A percentile compares a stretch with the other conserved stretches of the same genome.
These are phyloP conservation scores for Schizochytrium sp. DNA, from an alignment of 108 stramenopile genomes.

Conservation along the genomic window DNA sequence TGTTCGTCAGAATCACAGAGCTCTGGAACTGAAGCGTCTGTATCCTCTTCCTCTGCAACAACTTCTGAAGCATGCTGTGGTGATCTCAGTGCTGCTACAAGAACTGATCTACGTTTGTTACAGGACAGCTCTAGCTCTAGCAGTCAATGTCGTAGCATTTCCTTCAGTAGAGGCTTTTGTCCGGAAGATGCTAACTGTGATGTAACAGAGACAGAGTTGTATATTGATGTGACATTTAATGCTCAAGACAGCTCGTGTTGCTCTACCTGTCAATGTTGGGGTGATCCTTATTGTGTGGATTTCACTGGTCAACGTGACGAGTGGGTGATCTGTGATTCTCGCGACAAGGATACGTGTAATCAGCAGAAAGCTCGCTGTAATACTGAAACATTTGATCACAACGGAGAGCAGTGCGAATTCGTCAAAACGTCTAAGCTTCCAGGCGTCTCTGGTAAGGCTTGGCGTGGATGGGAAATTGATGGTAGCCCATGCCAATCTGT, in stretches of 20 bases:
- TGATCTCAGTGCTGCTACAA: no score
- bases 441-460: not conserved
- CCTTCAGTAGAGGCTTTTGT: not conserved
- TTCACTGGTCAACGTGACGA: conserved; percentile 21
- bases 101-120: no score
- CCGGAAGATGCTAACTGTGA: not conserved
- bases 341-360: conserved; percentile 1
- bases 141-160: not conserved
- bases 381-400: conserved; percentile 12
- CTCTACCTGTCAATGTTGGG: conserved; percentile 40
- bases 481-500: conserved; percentile 22
- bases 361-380: conserved; percentile 8
- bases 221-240: not conserved
- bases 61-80: no score
- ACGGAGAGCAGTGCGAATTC: conserved; percentile 33
- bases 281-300: conserved; percentile 29
- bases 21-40: no score
- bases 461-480: conserved; percentile 8
- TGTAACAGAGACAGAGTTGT: not conserved
- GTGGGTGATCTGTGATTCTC: conserved; percentile 39
- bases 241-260: conserved; percentile 7
- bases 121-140: no score
- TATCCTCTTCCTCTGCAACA: no score
- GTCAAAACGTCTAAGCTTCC: not conserved
- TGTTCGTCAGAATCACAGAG: no score